phyloP scores from a whole-genome alignment of 371 early-diverging fungal species.

The Circinella minor region DNA sequence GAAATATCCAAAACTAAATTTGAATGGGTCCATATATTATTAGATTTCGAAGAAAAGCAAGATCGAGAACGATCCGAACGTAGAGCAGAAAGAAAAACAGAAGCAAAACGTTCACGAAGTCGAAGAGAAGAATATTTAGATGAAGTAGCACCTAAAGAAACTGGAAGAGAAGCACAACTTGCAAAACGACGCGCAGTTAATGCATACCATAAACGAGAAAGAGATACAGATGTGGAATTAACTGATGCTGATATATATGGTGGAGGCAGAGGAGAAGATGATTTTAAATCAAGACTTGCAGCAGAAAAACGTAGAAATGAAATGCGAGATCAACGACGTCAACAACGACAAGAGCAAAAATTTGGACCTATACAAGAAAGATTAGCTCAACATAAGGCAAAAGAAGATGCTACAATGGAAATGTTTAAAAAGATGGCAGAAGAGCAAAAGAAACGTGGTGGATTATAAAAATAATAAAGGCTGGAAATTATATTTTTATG shows the following conservation, averaged over 20 bases:
- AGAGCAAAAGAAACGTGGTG: conserved; percentile 37
- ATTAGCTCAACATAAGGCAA: conserved; percentile 59
- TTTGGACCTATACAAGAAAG: conserved; percentile 48
- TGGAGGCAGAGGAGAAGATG: conserved; percentile 75
- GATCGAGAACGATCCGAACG: conserved; percentile 51
- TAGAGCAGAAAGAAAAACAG: conserved; percentile 45
- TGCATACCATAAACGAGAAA: conserved; percentile 71
- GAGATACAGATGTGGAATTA: conserved; percentile 75
- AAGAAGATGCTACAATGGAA: conserved; percentile 70
- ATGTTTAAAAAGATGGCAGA: conserved; percentile 75
- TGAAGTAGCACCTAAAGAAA: conserved; percentile 82
- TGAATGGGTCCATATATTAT: background rate
- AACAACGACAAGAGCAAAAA: conserved; percentile 41
- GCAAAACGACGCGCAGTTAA: conserved; percentile 69
- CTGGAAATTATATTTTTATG: too few relatives aligned
- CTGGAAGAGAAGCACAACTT: conserved; percentile 77
- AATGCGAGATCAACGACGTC: conserved; percentile 47
- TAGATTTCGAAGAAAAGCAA: conserved; percentile 61
- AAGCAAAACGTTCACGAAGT: conserved; percentile 51
- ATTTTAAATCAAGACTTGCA: conserved; percentile 59
- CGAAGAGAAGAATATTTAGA: conserved; percentile 72
- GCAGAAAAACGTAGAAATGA: conserved; percentile 53
- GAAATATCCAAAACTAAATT: background rate
- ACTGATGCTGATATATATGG: conserved; percentile 79
- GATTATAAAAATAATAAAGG: conserved; percentile 8